Base-by-base conservation (phyloP, 305 asterid genomes). In the Fraxinus albicans region DNA sequence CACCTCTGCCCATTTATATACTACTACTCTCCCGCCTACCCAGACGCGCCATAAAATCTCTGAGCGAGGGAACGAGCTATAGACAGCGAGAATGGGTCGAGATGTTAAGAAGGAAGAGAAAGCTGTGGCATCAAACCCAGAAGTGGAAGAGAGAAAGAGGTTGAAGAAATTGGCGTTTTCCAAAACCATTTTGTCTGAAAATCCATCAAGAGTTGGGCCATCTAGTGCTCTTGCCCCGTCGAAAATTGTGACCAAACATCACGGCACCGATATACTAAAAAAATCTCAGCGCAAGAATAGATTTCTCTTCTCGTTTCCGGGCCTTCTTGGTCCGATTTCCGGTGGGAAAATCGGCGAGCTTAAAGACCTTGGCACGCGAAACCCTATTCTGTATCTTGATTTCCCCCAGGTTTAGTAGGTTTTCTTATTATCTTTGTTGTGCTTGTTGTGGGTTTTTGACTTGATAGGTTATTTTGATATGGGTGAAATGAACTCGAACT, bases 331-430 rank as follows among this genome's bases (percentile, higher is more conserved):
- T 23, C 93, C 98, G 15, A 73, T 94, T 81, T 90, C 97, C 6
- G 97, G 98, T 10, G 99, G 98, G 2, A 95, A 93, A 84, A 89
- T 93, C 25, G 98, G 98, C 77, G 97, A 93, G 77, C 95, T 93
- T 81, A 91, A 88, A 83, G 94, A 95, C 85, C 94, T 94, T 50
- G 99, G 92, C 84, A 91, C 98, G 58, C 94, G 94, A 88, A 93
- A 95, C 83, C 99, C 99, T 47, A 84, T 94, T 73, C 94, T 95
- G 29, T 95, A 94, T 93, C 95, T 94, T 63, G 95, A 95, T 35
- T 95, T 93, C 60, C 98, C 95, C 23, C 97, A 90, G 99, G 99
- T 92, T 81, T 35, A 76, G 38, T 53, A 27, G 3, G 53, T 25
- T 34, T 44, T 17, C 15, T 58, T 83, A 60, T 79, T 47, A 17